A percentile compares a stretch with the other conserved stretches of the same genome.
Conservation (phyloP, 352 stramenopile species). For the Phytopythium mirpurense region DNA sequence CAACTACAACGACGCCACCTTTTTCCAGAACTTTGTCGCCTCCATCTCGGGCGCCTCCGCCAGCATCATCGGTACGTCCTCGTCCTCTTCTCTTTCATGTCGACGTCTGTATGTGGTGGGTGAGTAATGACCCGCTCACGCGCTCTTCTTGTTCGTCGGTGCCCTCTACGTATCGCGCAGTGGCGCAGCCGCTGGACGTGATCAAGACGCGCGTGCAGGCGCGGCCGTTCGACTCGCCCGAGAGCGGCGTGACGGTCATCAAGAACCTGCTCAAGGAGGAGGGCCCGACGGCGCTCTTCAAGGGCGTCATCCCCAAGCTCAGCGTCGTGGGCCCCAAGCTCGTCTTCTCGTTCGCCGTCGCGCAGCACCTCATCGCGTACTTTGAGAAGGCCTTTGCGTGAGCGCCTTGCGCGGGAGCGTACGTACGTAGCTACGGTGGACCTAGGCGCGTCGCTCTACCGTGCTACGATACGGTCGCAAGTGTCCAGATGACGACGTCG, state of each 20-base stretch:
- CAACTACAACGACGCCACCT: constrained; percentile 87
- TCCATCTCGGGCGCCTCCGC: constrained; percentile 77
- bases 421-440: too few relatives aligned
- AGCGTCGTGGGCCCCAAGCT: constrained; percentile 94
- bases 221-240: constrained; percentile 91
- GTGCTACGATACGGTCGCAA: too few relatives aligned
- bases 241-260: constrained; percentile 89
- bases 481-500: too few relatives aligned
- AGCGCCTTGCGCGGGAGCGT: too few relatives aligned
- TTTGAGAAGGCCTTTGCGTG: constrained; percentile 83
- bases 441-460: too few relatives aligned
- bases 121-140: neutral
- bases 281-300: constrained; percentile 90
- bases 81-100: neutral
- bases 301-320: constrained; percentile 94
- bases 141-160: neutral
- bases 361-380: constrained; percentile 93
- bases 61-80: constrained; percentile 71
- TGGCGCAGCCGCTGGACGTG: constrained; percentile 92
- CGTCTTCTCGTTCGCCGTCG: constrained; percentile 95
- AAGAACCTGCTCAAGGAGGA: constrained; percentile 92
- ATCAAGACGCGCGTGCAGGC: constrained; percentile 96
- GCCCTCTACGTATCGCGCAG: too few relatives aligned
- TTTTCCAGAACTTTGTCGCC: constrained; percentile 90
- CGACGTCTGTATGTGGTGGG: too few relatives aligned